phyloP scores from a whole-genome alignment of 352 stramenopile genomes.

The Phytophthora sp. region DNA sequence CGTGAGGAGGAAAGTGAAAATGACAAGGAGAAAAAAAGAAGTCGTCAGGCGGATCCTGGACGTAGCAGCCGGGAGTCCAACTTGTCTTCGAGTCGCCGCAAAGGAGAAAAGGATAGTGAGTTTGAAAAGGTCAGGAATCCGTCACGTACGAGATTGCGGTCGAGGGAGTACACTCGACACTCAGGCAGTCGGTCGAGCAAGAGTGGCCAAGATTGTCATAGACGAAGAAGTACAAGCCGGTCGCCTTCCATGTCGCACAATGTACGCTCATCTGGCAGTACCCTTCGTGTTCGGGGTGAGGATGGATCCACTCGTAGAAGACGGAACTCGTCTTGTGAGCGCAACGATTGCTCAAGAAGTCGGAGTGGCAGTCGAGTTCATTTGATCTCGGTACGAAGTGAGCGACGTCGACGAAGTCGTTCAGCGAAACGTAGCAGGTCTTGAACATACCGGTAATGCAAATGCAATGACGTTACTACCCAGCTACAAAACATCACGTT shows the following conservation, averaged over 20 bases:
- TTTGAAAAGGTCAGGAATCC: neutral
- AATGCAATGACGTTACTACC: too few species aligned
- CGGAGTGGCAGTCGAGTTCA: neutral
- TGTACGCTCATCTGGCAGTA: neutral
- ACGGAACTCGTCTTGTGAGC: slow-evolving; percentile 12
- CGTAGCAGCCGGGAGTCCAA: slow-evolving; percentile 6
- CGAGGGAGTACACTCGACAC: slow-evolving; percentile 5
- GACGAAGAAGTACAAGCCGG: neutral
- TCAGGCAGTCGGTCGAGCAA: neutral
- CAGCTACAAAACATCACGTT: too few species aligned
- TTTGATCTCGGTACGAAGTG: neutral
- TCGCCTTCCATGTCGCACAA: slow-evolving; percentile 6
- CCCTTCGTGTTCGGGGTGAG: neutral
- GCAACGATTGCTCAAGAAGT: slow-evolving; percentile 17
- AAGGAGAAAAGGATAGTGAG: neutral
- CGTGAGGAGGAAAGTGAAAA: neutral
- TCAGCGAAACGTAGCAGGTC: neutral
- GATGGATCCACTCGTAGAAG: neutral
- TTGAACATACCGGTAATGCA: too few species aligned
- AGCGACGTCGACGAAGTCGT: neutral
- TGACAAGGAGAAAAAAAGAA: slow-evolving; percentile 33
- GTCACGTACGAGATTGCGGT: slow-evolving; percentile 17
- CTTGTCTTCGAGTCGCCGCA: neutral
- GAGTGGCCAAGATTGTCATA: neutral
- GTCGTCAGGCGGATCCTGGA: neutral